These are phyloP conservation scores for Ogataea paradorogensis DNA, from an alignment of 805 yeast species.

Conservation along the genomic window DNA sequence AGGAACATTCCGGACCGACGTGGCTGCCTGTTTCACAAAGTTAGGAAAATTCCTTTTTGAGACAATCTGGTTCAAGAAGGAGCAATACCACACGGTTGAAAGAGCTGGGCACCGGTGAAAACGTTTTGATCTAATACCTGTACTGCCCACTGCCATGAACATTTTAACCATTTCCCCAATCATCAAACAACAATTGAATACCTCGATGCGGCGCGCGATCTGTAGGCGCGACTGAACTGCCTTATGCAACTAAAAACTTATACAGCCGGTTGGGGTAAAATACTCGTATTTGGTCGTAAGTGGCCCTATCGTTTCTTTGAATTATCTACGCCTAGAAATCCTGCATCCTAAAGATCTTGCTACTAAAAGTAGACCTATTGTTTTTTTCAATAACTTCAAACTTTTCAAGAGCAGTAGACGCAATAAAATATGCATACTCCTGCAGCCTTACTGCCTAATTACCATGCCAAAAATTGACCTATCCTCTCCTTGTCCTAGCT, in stretches of 20 bases:
- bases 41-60: too few relatives aligned
- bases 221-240: background rate
- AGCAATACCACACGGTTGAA: too few relatives aligned
- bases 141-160: too few relatives aligned
- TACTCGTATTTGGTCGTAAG: background rate
- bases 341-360: slow-evolving; percentile 6
- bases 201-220: too few relatives aligned
- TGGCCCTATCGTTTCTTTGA: background rate
- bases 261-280: background rate
- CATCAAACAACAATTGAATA: too few relatives aligned
- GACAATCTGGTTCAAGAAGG: too few relatives aligned
- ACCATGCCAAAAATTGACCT: slow-evolving; percentile 10
- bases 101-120: too few relatives aligned
- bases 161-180: too few relatives aligned
- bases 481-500: slow-evolving; percentile 3
- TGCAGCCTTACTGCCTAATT: slow-evolving; percentile 1
- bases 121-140: too few relatives aligned
- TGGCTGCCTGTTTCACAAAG: too few relatives aligned
- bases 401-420: background rate
- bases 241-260: slow-evolving; percentile 5
- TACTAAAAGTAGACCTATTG: slow-evolving; percentile 8
- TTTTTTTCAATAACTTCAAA: background rate
- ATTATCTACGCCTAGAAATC: background rate
- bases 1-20: too few relatives aligned
- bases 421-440: slow-evolving; percentile 1